Conservation (phyloP, 2,329 filamentous ascomycete species). For the Neophaeococcomyces mojaviensis region DNA sequence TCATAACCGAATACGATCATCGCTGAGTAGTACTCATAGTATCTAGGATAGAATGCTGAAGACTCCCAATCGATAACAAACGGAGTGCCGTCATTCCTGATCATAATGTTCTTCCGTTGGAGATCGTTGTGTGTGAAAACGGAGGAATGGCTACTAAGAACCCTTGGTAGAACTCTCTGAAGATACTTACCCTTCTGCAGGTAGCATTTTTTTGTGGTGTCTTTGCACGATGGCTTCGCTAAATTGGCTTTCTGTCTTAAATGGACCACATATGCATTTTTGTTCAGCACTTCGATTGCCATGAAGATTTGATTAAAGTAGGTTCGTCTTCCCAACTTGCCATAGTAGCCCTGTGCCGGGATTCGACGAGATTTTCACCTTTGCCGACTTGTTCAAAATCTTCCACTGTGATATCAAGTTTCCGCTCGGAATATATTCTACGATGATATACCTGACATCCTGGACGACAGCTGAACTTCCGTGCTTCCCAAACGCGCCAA, state of each 20-base stretch:
- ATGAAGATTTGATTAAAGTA: constrained; percentile 5
- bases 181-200: constrained; percentile 2
- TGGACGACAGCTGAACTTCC: not conserved
- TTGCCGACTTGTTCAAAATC: constrained; percentile 2
- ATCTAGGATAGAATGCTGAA: constrained; percentile 27
- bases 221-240: constrained; percentile 4
- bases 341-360: constrained; percentile 7
- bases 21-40: constrained; percentile 25
- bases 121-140: constrained; percentile 22
- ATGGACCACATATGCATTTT: constrained; percentile 6
- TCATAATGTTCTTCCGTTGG: constrained; percentile 20
- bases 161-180: constrained; percentile 3
- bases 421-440: constrained; percentile 6
- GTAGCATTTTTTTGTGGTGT: not conserved
- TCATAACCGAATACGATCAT: constrained; percentile 8
- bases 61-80: constrained; percentile 27
- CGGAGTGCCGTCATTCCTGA: constrained; percentile 8
- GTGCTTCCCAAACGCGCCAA: too few relatives aligned
- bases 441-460: constrained; percentile 4
- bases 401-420: constrained; percentile 4
- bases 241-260: constrained; percentile 5
- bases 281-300: not conserved
- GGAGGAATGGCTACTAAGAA: constrained; percentile 5
- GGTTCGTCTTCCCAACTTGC: constrained; percentile 1
- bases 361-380: constrained; percentile 1